Conservation (phyloP, 495 filamentous ascomycete genomes). For the Lineolata rhizophorae region DNA sequence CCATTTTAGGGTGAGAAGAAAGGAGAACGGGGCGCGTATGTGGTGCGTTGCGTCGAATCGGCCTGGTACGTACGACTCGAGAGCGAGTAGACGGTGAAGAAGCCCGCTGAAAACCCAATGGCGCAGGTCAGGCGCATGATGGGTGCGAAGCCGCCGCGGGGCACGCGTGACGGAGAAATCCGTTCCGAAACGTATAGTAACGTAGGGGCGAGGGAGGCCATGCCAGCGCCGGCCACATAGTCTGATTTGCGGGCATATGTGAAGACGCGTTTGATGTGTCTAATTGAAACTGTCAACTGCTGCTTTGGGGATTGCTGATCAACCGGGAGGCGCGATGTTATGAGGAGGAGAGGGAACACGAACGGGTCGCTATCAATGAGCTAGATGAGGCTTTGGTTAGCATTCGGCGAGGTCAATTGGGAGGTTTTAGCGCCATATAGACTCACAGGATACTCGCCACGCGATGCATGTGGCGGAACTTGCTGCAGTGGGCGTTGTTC, state of each 20-base stretch:
- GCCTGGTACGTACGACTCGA: slow-evolving; percentile 33
- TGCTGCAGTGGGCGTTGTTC: no score
- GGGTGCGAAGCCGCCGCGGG: slow-evolving; percentile 55
- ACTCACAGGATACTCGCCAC: no score
- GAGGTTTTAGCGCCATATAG: no score
- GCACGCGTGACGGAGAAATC: slow-evolving; percentile 58
- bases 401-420: no score
- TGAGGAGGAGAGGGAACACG: no score
- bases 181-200: slow-evolving; percentile 59
- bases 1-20: background rate
- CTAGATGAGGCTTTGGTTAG: no score
- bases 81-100: slow-evolving; percentile 57
- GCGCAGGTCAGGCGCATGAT: slow-evolving; percentile 56
- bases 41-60: no score
- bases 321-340: no score
- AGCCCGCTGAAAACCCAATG: slow-evolving; percentile 52
- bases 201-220: slow-evolving; percentile 44
- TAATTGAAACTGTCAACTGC: no score
- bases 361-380: no score
- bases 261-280: slow-evolving; percentile 76
- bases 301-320: no score
- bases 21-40: background rate
- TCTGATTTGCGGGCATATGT: slow-evolving; percentile 68
- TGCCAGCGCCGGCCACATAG: slow-evolving; percentile 44
- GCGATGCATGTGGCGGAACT: no score